Conservation (phyloP, 1,139 yeast genomes). For the Blastobotrys elegans region DNA sequence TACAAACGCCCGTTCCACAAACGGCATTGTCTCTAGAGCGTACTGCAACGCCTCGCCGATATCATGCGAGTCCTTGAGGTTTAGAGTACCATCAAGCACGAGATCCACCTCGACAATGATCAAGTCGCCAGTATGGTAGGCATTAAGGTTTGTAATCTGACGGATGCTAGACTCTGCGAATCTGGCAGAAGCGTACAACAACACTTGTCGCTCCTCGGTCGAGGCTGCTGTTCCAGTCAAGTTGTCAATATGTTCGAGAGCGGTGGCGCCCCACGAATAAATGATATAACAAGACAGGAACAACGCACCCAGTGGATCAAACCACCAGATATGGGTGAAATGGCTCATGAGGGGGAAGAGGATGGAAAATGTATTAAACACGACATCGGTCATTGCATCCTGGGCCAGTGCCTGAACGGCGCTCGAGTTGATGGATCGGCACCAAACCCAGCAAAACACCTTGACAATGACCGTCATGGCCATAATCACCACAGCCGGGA, state of each 20-base stretch:
- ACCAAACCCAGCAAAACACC: conserved; percentile 59
- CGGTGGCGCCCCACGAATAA: conserved; percentile 54
- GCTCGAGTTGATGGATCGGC: conserved; percentile 56
- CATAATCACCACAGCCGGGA: conserved; percentile 58
- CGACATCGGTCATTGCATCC: conserved; percentile 74
- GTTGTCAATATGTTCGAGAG: conserved; percentile 67
- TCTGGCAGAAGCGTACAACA: conserved; percentile 60
- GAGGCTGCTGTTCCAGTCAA: conserved; percentile 71
- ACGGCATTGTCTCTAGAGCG: conserved; percentile 70
- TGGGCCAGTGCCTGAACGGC: conserved; percentile 77
- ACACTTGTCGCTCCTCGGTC: conserved; percentile 57
- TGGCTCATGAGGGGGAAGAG: conserved; percentile 64
- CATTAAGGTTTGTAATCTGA: conserved; percentile 61
- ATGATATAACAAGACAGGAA: conserved; percentile 58
- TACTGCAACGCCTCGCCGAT: conserved; percentile 78
- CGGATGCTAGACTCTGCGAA: conserved; percentile 66
- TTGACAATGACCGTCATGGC: conserved; percentile 55
- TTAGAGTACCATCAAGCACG: conserved; percentile 50
- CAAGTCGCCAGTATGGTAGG: conserved; percentile 75
- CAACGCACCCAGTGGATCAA: conserved; percentile 71
- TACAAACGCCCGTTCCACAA: conserved; percentile 76
- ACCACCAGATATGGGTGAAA: conserved; percentile 55
- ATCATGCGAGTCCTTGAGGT: conserved; percentile 68
- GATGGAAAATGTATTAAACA: conserved; percentile 65
- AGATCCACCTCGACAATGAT: conserved; percentile 74